These are phyloP conservation scores for Casuarina cunninghamiana DNA, from an alignment of 306 rosid genomes.

Conservation along the genomic window DNA sequence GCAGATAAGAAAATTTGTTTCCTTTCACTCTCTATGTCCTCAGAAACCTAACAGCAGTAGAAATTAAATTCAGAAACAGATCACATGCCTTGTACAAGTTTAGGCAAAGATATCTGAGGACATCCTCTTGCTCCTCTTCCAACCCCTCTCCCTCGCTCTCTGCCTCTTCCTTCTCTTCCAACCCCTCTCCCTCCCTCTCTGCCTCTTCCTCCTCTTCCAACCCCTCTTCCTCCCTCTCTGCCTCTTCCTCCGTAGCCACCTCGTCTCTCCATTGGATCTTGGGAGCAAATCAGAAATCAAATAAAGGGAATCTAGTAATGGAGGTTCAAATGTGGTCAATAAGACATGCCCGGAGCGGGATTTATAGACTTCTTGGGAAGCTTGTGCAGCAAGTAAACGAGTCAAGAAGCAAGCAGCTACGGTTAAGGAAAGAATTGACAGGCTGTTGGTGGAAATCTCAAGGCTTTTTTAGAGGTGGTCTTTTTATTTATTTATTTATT, in stretches of 20 bases:
- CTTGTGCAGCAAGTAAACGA: too few relatives aligned
- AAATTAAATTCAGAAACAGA: not conserved
- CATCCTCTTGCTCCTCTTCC: not conserved
- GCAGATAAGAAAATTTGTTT: too few relatives aligned
- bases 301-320: too few relatives aligned
- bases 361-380: too few relatives aligned
- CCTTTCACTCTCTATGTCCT: not conserved
- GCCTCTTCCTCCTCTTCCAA: not conserved
- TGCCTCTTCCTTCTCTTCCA: not conserved
- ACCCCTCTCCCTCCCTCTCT: not conserved
- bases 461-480: too few relatives aligned
- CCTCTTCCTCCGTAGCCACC: slow-evolving; percentile 7
- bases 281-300: not conserved
- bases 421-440: too few relatives aligned
- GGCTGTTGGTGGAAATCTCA: too few relatives aligned
- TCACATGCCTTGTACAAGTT: not conserved
- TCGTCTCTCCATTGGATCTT: slow-evolving; percentile 24
- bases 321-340: too few relatives aligned
- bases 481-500: too few relatives aligned
- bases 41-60: too few relatives aligned
- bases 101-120: not conserved
- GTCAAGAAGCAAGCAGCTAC: too few relatives aligned
- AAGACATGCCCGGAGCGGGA: too few relatives aligned
- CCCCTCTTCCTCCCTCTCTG: not conserved
- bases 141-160: not conserved